Base-by-base conservation (phyloP, 805 yeast species). In the Wickerhamiella brachini region DNA sequence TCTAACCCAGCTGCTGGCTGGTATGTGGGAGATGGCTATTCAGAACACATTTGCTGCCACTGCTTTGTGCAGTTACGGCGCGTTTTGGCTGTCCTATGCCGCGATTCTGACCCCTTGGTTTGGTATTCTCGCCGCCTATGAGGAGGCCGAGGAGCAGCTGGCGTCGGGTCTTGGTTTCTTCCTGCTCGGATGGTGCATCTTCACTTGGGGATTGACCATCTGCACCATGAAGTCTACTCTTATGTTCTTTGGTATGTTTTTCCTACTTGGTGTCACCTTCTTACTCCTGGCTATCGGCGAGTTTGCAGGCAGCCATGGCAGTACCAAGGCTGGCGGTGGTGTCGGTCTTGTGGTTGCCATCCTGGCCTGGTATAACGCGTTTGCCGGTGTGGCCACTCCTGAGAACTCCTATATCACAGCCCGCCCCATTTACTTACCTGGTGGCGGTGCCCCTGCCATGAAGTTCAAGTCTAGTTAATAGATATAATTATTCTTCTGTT, bases 31-130 rank as follows among this genome's bases (percentile, higher is more conserved):
- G 62, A 70, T 79, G 56, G 76, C 77, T 2, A 61, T 75, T 45
- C 84, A 79, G 50, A 80, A 81, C 65, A 77, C 83, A 20, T 81
- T 81, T 67, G 85, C 81, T 67, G 82, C 79, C 52, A 74, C 80
- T 12, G 83, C 84, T 2, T 68, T 81, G 50, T 62, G 75, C 45
- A 76, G 81, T 3, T 80, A 71, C 57, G 88, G 88, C 48, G 83
- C 81, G 2, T 83, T 81, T 64, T 82, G 88, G 88, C 61, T 81
- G 59, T 67, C 81, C 21, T 83, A 67, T 59, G 82, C 77, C 31
- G 81, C 85, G 1, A 72, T 83, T 45, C 65, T 74, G 54, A 68
- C 81, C 41, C 73, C 73, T 13, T 74, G 78, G 60, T 83, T 82
- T 64, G 83, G 83, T 31, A 78, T 82, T 52, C 65, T 64, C 24